These are phyloP conservation scores for Epithemia pelagica DNA, from an alignment of 108 stramenopile genomes.

Conservation along the genomic window DNA sequence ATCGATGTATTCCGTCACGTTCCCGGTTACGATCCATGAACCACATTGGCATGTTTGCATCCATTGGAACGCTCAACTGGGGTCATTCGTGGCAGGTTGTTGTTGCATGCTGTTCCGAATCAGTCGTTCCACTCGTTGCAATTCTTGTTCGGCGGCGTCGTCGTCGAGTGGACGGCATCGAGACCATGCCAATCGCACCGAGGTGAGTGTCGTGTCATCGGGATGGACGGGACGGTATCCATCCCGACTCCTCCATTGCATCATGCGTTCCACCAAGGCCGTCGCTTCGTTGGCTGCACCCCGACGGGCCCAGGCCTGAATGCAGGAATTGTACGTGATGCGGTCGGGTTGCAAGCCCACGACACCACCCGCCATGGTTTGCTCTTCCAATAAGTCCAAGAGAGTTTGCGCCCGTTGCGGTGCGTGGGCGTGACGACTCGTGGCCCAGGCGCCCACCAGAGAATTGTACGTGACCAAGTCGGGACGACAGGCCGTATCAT, in stretches of 20 bases:
- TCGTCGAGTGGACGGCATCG: background rate
- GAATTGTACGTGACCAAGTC: conserved; percentile 19
- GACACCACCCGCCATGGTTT: conserved; percentile 1
- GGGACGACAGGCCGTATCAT: conserved; percentile 4
- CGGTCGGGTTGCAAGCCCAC: conserved; percentile 9
- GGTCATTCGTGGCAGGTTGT: too few relatives aligned
- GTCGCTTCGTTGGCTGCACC: conserved; percentile 18
- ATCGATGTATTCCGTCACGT: too few relatives aligned
- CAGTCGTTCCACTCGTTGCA: background rate
- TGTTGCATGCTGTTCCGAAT: background rate
- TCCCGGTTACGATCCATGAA: too few relatives aligned
- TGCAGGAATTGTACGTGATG: conserved; percentile 9
- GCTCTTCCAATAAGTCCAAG: conserved; percentile 10
- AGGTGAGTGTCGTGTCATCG: conserved; percentile 19
- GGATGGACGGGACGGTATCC: conserved; percentile 20
- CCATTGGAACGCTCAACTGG: too few relatives aligned
- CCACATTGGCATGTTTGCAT: too few relatives aligned
- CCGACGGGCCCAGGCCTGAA: conserved; percentile 22
- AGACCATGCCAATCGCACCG: conserved; percentile 9
- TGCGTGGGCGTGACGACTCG: background rate
- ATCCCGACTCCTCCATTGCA: background rate
- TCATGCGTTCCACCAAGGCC: conserved; percentile 18
- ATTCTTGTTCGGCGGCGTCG: background rate
- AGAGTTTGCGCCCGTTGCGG: conserved; percentile 3
- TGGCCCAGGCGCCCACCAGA: conserved; percentile 18